Percentiles rank a stretch among this genome's conserved stretches.
phyloP scores from a whole-genome alignment of 2,329 filamentous ascomycete species.

The Zymoseptoria tritici region DNA sequence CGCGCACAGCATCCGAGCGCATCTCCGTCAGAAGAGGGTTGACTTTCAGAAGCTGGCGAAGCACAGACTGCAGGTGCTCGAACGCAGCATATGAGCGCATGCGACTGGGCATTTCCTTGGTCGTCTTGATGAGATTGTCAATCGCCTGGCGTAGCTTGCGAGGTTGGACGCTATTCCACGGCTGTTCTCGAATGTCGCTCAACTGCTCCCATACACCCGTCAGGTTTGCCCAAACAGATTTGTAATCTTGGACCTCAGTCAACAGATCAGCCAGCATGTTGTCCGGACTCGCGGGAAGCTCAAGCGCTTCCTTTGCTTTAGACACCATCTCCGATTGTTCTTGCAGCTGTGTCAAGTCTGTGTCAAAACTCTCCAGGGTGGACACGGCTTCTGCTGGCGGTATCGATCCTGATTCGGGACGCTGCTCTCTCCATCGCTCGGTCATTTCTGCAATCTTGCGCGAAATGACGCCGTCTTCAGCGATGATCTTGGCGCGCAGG shows the following conservation, averaged over 20 bases:
- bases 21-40: conserved; percentile 82
- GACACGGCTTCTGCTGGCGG: conserved; percentile 80
- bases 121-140: conserved; percentile 91
- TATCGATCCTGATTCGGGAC: conserved; percentile 91
- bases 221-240: conserved; percentile 93
- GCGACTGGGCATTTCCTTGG: conserved; percentile 96
- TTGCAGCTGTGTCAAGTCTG: conserved; percentile 74
- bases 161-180: conserved; percentile 94
- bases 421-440: conserved; percentile 87
- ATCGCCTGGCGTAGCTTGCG: conserved; percentile 85
- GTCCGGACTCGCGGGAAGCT: conserved; percentile 72
- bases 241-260: conserved; percentile 97
- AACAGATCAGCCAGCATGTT: conserved; percentile 77
- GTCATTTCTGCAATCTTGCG: conserved; percentile 83
- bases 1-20: conserved; percentile 92
- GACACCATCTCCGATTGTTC: conserved; percentile 88
- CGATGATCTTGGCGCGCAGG: conserved; percentile 85
- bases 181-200: conserved; percentile 82
- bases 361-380: conserved; percentile 75
- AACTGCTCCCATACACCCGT: conserved; percentile 95
- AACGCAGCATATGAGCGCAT: conserved; percentile 99
- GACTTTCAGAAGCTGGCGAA: conserved; percentile 83
- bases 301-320: conserved; percentile 93
- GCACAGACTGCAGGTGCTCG: conserved; percentile 88
- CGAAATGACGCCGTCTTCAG: conserved; percentile 84